Base-by-base conservation (phyloP, 139 green algal species). In the Chlorella sp. region DNA sequence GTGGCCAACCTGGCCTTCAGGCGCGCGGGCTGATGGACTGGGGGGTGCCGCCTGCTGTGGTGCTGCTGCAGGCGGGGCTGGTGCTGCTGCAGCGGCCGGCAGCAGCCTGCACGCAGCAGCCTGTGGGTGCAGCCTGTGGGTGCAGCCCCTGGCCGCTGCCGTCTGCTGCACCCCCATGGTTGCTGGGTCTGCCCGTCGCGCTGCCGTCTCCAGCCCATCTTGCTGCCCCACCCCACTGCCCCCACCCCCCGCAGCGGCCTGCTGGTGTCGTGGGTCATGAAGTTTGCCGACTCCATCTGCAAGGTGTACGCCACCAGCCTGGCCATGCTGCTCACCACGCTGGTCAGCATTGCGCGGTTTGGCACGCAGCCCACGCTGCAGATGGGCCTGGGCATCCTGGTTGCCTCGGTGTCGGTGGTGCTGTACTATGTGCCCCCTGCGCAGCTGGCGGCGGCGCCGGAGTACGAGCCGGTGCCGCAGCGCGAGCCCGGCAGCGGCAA, bases 301-400 rank as follows among this genome's bases (percentile, higher is more conserved):
- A 94, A 94, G 91, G 87, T 95, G 74, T 95, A 95, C 72, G 92
- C 92, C 56, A 95, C 92, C 34, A 92, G 82, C 16, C 85, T 90
- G 82, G 92, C 92, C 20, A 95, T 95, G 92, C 85, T 95, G 72
- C 72, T 95, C 38, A 95, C 92, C 3, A 90, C 82, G 17, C 54
- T 94, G n/a, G 76, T 90, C 19, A 90, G 79, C 60, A 87, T 93
- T 19, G 22, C 64, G 5, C 81, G 92, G 54, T 95, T 95, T 65
- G 82, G 76, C 14, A 83, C 93, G 48, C 20, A 79, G 56, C 89
- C 88, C 51, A 92, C 77, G 32, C 84, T 94, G 60, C 77, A 83
- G 77, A 83, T 95, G 69, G 81, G 87, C 8, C 85, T 94, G 40
- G 92, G 92, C 70, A 94, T 95, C 54, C 22, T 91, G n/a, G 87